Evolutionary conservation across 331 rosid genomes (phyloP).

Genomic region (Pyrus hybrid): DNA sequence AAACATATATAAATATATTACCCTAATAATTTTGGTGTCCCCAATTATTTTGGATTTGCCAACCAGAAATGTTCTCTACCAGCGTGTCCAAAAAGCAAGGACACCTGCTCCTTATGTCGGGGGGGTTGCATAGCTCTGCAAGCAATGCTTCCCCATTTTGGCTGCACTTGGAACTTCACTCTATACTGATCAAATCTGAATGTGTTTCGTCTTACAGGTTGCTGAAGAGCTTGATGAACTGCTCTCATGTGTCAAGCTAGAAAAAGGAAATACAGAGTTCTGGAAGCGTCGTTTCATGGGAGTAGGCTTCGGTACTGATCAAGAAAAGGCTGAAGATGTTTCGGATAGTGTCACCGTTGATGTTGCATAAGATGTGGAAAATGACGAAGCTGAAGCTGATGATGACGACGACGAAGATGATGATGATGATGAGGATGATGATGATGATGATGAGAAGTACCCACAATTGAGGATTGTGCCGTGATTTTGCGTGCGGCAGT

Average conservation of each 20-base stretch:
- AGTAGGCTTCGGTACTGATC: slow-evolving; percentile 47
- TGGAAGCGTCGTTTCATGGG: slow-evolving; percentile 93
- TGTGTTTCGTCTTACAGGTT: slow-evolving; percentile 40
- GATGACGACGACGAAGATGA: slow-evolving; percentile 54
- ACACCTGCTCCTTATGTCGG: slow-evolving; percentile 17
- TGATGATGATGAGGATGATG: slow-evolving; percentile 47
- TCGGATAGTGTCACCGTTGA: slow-evolving; percentile 50
- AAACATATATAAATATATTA: too few relatives aligned
- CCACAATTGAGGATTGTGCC: slow-evolving; percentile 93
- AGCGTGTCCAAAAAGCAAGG: slow-evolving; percentile 98
- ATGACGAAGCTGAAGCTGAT: slow-evolving; percentile 60
- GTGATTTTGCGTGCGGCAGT: slow-evolving; percentile 81
- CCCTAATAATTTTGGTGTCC: too few relatives aligned
- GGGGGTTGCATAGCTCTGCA: neutral
- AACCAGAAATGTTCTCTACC: slow-evolving; percentile 95
- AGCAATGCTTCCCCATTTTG: neutral
- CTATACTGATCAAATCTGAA: slow-evolving; percentile 13
- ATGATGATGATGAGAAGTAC: slow-evolving; percentile 14
- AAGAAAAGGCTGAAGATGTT: slow-evolving; percentile 41
- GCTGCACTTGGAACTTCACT: neutral
- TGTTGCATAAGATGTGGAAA: slow-evolving; percentile 58
- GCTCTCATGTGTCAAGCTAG: slow-evolving; percentile 63
- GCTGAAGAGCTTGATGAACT: slow-evolving; percentile 88
- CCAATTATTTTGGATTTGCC: too few relatives aligned
- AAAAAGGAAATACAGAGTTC: slow-evolving; percentile 89